Conservation (phyloP, 495 filamentous ascomycete species). For the Rhypophila decipiens region DNA sequence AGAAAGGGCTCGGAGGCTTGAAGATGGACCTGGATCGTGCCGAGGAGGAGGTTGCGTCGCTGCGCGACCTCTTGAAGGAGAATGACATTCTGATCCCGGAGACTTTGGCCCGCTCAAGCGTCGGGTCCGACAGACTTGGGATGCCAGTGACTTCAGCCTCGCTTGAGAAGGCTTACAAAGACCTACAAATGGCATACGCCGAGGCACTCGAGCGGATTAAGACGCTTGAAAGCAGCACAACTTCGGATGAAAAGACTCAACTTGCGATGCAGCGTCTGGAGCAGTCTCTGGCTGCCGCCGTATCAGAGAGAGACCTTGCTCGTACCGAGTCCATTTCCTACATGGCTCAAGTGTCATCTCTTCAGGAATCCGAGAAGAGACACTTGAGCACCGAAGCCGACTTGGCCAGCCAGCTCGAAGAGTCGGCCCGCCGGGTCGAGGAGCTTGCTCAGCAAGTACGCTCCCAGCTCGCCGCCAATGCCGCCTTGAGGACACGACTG, state of each 20-base stretch:
- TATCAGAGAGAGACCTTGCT: constrained; percentile 68
- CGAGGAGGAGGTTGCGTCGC: constrained; percentile 79
- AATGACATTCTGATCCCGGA: constrained; percentile 72
- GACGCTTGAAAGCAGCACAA: constrained; percentile 40
- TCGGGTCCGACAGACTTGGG: constrained; percentile 17
- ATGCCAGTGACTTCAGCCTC: constrained; percentile 58
- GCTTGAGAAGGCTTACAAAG: constrained; percentile 69
- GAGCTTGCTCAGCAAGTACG: constrained; percentile 69
- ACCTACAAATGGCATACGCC: constrained; percentile 59
- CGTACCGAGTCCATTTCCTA: constrained; percentile 54
- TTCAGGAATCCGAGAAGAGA: constrained; percentile 53
- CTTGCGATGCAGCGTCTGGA: constrained; percentile 57
- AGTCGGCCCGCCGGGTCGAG: constrained; percentile 69
- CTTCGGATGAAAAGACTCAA: constrained; percentile 45
- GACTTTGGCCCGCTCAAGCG: constrained; percentile 43
- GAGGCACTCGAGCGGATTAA: constrained; percentile 51
- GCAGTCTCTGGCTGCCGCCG: constrained; percentile 55
- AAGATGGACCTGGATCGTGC: constrained; percentile 98
- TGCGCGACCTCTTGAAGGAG: constrained; percentile 75
- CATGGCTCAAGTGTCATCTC: constrained; percentile 53
- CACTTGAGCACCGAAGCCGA: constrained; percentile 58
- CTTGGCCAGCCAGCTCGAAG: constrained; percentile 58
- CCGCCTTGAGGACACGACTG: constrained; percentile 69
- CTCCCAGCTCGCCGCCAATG: constrained; percentile 70
- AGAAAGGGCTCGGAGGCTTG: constrained; percentile 84